Conservation (phyloP, 2,329 filamentous ascomycete species). For the Colletotrichum navitas region DNA sequence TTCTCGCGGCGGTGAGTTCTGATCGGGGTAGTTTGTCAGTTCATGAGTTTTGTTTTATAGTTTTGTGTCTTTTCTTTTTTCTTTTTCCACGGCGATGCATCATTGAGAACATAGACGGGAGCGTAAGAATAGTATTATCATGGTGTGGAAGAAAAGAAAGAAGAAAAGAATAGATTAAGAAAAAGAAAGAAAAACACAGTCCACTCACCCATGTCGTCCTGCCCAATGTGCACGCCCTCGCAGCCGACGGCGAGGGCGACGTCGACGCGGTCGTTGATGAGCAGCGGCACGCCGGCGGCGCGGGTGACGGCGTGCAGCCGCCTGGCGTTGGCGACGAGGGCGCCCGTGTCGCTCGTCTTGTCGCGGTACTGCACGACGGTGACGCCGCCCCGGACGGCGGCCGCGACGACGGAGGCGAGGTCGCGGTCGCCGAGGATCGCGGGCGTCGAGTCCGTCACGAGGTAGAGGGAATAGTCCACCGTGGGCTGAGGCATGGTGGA, state of each 20-base stretch:
- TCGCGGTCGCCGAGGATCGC: conserved; percentile 80
- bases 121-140: too few relatives aligned
- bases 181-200: neutral
- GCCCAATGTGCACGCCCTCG: conserved; percentile 94
- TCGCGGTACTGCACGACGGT: conserved; percentile 92
- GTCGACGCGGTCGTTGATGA: conserved; percentile 95
- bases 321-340: conserved; percentile 77
- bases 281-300: conserved; percentile 77
- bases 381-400: conserved; percentile 82
- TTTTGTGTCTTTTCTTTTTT: too few relatives aligned
- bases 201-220: conserved; percentile 85
- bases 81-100: neutral
- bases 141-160: neutral
- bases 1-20: conserved; percentile 75
- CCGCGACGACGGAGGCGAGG: conserved; percentile 79
- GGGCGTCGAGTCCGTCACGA: conserved; percentile 94
- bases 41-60: neutral
- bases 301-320: conserved; percentile 79
- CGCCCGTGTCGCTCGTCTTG: conserved; percentile 82
- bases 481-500: conserved; percentile 52
- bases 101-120: too few relatives aligned
- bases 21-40: neutral
- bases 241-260: conserved; percentile 87
- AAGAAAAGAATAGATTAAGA: neutral
- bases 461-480: conserved; percentile 85